Percentiles rank a stretch among this genome's conserved stretches.
phyloP scores from a whole-genome alignment of 2,329 filamentous ascomycete genomes.

The Aspergillus fischeri region DNA sequence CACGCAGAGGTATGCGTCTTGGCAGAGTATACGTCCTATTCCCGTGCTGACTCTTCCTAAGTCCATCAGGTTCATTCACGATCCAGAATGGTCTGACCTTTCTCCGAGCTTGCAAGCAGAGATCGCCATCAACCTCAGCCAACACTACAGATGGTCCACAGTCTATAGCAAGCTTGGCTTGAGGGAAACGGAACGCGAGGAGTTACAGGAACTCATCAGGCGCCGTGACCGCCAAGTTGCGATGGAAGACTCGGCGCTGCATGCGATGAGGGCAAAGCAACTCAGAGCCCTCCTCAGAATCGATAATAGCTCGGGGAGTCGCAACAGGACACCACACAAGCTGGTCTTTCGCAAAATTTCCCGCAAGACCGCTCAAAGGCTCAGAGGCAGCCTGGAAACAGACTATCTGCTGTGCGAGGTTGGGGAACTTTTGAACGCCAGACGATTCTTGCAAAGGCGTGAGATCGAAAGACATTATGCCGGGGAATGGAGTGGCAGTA shows the following conservation, averaged over 20 bases:
- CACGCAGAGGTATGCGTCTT: conserved; percentile 4
- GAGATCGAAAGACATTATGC: conserved; percentile 26
- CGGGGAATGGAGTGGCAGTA: conserved; percentile 31
- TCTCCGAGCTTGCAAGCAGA: conserved; percentile 30
- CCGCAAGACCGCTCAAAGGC: conserved; percentile 12
- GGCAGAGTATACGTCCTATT: neutral
- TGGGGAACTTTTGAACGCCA: conserved; percentile 29
- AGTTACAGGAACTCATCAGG: conserved; percentile 14
- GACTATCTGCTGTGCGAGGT: conserved; percentile 28
- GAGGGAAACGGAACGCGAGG: conserved; percentile 16
- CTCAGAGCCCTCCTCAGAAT: conserved; percentile 26
- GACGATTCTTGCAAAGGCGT: conserved; percentile 26
- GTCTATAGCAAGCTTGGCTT: conserved; percentile 25
- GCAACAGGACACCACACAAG: conserved; percentile 21
- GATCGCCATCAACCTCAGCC: conserved; percentile 31
- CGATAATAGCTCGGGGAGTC: conserved; percentile 28
- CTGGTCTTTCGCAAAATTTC: conserved; percentile 26
- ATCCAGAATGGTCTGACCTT: conserved; percentile 32
- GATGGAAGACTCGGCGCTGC: conserved; percentile 26
- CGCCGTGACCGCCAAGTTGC: conserved; percentile 24
- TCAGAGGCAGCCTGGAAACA: conserved; percentile 7
- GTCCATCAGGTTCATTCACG: conserved; percentile 2
- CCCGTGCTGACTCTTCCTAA: neutral
- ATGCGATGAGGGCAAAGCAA: conserved; percentile 34
- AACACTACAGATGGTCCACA: conserved; percentile 15